phyloP scores from a whole-genome alignment of 1,139 yeast species.

The Yamadazyma atlantica region DNA sequence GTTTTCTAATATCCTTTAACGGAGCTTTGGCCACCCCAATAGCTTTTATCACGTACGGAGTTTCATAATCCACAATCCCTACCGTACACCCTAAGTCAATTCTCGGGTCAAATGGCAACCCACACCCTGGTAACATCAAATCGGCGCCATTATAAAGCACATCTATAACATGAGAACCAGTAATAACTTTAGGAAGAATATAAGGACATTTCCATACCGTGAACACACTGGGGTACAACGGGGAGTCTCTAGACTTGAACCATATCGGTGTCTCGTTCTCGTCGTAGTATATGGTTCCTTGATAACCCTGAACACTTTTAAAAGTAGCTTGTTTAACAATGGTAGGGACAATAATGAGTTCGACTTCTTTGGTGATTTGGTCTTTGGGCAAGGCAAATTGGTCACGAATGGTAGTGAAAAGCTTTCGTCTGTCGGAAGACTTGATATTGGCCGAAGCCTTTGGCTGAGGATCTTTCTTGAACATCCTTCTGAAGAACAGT shows the following conservation, averaged over 20 bases:
- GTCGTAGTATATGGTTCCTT: constrained; percentile 67
- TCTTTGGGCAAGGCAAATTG: constrained; percentile 46
- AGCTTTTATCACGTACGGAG: constrained; percentile 69
- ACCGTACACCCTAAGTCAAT: constrained; percentile 57
- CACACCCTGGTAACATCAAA: constrained; percentile 87
- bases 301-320: constrained; percentile 51
- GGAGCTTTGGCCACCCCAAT: constrained; percentile 67
- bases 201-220: constrained; percentile 71
- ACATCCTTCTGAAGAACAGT: constrained; percentile 40
- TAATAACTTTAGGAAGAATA: constrained; percentile 62
- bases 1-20: constrained; percentile 44
- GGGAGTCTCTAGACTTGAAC: constrained; percentile 60
- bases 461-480: constrained; percentile 61
- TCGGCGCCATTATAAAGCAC: constrained; percentile 77
- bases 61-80: constrained; percentile 62
- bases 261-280: constrained; percentile 68
- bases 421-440: constrained; percentile 73
- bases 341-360: constrained; percentile 54
- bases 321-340: constrained; percentile 67
- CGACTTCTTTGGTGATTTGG: constrained; percentile 44
- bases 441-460: constrained; percentile 80
- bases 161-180: constrained; percentile 71
- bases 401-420: constrained; percentile 49
- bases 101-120: constrained; percentile 67
- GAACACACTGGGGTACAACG: constrained; percentile 67